Base-by-base conservation (phyloP, 1,284 basidiomycete species). In the Ustilago hordei region DNA sequence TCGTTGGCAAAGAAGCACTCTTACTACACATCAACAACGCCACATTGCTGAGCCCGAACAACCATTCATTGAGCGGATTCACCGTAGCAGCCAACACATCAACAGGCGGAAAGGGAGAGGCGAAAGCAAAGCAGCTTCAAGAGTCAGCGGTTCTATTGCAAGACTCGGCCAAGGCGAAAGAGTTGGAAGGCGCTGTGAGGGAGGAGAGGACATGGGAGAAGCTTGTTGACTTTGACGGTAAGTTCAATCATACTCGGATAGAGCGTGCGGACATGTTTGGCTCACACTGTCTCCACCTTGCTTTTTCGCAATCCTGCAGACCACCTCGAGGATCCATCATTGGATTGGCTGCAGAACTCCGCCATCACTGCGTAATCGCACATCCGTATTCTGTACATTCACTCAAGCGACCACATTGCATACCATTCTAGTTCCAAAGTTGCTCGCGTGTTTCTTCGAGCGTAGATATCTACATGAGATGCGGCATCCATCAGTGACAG, bases 191-290 rank as follows among this genome's bases (percentile, higher is more conserved):
- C 15, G 68, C 58, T 8, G 68, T 68, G 36, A 57, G 60, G 34
- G 62, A 59, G 41, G 53, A 66, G 0, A 36, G 59, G 3, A 32
- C 55, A 2, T 78, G 75, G 75, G 64, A 70, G n/a, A 52, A 60
- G 38, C 13, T 78, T 8, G 55, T 62, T 23, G 75, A 78, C 38
- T 74, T 78, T 47, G 75, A 78, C 32, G 75, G 75, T 78, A 38
- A 63, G 75, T 63, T 35, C n/a, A 11, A 43, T 11, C 3, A 11
- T 35, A 31, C 35, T 31, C 36, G 9, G 17, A n/a, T 36, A 19
- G 31, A n/a, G 32, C 3, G 2, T 12, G 8, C 23, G 23, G 19
- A 59, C 5, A 8, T 23, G 8, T 19, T 17, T 3, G 23, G 45
- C 47, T 58, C 45, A 38, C 5, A 43, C 15, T n/a, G n/a, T 41